Evolutionary conservation across 2,329 filamentous ascomycete genomes (phyloP).

Genomic region (Aspergillus clavatus): DNA sequence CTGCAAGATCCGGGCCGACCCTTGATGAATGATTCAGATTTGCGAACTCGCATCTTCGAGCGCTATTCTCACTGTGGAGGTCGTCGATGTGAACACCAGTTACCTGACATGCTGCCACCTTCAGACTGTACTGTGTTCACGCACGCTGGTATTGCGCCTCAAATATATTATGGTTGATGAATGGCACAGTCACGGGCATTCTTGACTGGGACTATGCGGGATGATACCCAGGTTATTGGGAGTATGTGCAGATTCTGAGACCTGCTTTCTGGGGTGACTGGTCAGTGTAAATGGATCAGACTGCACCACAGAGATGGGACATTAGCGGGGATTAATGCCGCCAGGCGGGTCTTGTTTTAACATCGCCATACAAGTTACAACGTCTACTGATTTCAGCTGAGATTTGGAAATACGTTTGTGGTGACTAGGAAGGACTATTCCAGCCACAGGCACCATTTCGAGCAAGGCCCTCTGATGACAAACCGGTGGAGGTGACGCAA

Average conservation of each 20-base stretch:
- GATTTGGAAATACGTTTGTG: too few species aligned
- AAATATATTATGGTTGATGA: constrained; percentile 32
- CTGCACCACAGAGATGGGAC: constrained; percentile 26
- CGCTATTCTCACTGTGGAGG: constrained; percentile 22
- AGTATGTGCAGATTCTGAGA: constrained; percentile 34
- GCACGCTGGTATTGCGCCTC: constrained; percentile 31
- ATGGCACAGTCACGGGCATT: constrained; percentile 25
- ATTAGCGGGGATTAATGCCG: too few species aligned
- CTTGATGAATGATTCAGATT: constrained; percentile 16
- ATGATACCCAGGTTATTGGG: constrained; percentile 42
- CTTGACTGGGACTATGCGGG: constrained; percentile 42
- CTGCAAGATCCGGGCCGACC: constrained; percentile 16
- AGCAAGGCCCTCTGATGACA: too few species aligned
- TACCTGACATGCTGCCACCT: constrained; percentile 20
- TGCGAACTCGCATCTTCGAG: constrained; percentile 22
- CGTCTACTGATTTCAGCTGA: too few species aligned
- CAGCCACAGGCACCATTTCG: too few species aligned
- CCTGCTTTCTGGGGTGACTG: constrained; percentile 22
- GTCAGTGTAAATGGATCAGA: constrained; percentile 26
- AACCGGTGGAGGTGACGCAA: too few species aligned
- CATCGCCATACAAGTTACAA: too few species aligned
- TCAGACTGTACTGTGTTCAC: constrained; percentile 27
- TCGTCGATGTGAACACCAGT: constrained; percentile 14
- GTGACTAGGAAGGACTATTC: too few species aligned
- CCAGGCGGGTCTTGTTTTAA: too few species aligned